Conservation (phyloP, 345 rosid species). For the Populus alba region DNA sequence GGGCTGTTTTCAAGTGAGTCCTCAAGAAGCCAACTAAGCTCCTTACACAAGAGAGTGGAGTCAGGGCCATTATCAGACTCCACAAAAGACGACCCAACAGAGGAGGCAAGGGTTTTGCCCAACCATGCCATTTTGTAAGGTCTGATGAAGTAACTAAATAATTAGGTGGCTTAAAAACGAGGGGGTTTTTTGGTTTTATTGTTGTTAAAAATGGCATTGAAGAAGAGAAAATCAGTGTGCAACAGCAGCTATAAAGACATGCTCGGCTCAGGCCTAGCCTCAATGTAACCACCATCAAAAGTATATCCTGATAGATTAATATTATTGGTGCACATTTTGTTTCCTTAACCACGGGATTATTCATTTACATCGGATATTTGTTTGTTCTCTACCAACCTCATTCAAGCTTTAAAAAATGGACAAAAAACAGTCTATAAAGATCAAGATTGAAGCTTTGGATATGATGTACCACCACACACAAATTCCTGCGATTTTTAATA, state of each 20-base stretch:
- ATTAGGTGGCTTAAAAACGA: conserved; percentile 52
- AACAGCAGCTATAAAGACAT: neutral
- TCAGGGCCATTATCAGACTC: conserved; percentile 60
- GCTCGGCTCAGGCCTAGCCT: neutral
- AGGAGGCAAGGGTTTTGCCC: conserved; percentile 67
- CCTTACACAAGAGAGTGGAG: conserved; percentile 52
- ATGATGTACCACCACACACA: too few relatives aligned
- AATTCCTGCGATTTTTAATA: too few relatives aligned
- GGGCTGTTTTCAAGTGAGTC: conserved; percentile 53
- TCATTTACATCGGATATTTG: neutral
- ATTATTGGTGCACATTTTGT: neutral
- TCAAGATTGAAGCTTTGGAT: neutral
- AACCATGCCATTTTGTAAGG: conserved; percentile 61
- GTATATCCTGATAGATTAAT: neutral
- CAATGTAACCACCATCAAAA: conserved; percentile 1
- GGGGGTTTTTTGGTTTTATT: conserved; percentile 41
- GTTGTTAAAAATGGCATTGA: conserved; percentile 1
- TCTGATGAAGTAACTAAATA: conserved; percentile 46
- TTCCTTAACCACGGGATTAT: neutral
- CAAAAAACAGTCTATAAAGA: neutral
- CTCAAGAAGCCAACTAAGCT: conserved; percentile 78
- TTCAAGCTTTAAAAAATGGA: neutral
- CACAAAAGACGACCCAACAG: conserved; percentile 50
- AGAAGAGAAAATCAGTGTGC: conserved; percentile 19
- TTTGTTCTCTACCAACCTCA: neutral